Evolutionary conservation across 2,329 filamentous ascomycete genomes (phyloP), one percentile per base, ranked within the genome.

Genomic region (Trichoderma lentiforme): DNA sequence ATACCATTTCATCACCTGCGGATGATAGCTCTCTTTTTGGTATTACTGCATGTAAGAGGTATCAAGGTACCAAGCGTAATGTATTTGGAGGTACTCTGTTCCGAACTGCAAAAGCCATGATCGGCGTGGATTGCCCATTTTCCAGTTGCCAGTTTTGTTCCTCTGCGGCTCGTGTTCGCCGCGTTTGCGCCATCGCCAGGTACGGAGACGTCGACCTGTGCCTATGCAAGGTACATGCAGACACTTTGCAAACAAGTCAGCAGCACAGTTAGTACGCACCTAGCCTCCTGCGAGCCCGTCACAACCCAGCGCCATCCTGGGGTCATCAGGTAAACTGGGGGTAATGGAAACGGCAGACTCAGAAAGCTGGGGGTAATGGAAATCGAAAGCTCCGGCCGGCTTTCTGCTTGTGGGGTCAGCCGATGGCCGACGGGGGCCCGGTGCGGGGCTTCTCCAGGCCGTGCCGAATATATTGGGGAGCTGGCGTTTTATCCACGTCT

Each of bases 311-410:
- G 43, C 39, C 26, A 53, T 56, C n/a, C 64, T 57, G 36, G 60
- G 28, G 53, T 76, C 75, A 82, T 81, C 77, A 81, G 77, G 81
- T 82, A 82, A 81, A 77, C 76, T 76, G 79, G 79, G 79, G 79
- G 80, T 81, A 82, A 80, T 79, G 62, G 75, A 79, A 80, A 79
- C 76, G 71, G 72, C 72, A 71, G 70, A 72, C 69, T 73, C 74
- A 75, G 76, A 77, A 81, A 80, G 71, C 78, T 80, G 79, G 79
- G 79, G 79, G 79, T 81, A 81, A 81, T 81, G 74, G 76, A 81
- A 81, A 81, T 68, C 65, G 57, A 58, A 67, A 14, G 7, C 63
- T 51, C 70, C 71, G 66, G 72, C 69, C 73, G 61, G 47, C 65
- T 69, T 30, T 60, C 56, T 47, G 26, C 39, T 36, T 39, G 69